These are phyloP conservation scores for Bjerkandera adusta DNA, from an alignment of 1,284 basidiomycete species.

Conservation along the genomic window DNA sequence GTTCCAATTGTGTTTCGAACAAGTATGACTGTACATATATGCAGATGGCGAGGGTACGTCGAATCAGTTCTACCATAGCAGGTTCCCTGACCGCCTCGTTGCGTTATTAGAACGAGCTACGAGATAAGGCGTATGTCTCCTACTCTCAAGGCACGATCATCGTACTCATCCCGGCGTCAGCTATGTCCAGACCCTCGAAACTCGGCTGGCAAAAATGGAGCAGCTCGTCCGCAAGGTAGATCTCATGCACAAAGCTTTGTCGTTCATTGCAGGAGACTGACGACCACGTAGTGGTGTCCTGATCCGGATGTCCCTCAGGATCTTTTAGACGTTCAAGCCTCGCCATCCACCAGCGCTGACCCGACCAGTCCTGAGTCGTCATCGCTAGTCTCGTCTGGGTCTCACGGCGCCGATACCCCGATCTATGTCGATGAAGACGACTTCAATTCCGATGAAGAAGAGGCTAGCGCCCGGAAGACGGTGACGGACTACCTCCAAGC, in stretches of 20 bases:
- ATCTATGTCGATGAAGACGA: no score
- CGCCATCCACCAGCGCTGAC: background rate
- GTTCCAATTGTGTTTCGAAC: slow-evolving; percentile 4
- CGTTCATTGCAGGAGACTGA: no score
- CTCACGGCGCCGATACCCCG: background rate
- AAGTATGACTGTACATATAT: slow-evolving; percentile 8
- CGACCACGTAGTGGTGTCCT: no score
- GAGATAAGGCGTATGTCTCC: background rate
- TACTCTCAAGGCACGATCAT: background rate
- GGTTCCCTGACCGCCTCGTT: background rate
- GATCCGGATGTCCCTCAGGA: no score
- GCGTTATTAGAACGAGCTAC: background rate
- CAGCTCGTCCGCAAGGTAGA: no score
- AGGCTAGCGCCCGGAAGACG: background rate
- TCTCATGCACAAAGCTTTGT: no score
- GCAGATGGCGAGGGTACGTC: background rate
- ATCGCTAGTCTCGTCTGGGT: background rate
- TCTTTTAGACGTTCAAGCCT: background rate
- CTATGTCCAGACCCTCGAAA: slow-evolving; percentile 3
- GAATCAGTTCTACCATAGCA: no score
- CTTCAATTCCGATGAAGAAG: slow-evolving; percentile 1
- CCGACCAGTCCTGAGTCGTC: slow-evolving; percentile 2
- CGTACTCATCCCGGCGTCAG: background rate
- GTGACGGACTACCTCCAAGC: background rate
- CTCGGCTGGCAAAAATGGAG: slow-evolving; percentile 3